Conservation (phyloP, 805 yeast genomes). For the Novakomyces olei region DNA sequence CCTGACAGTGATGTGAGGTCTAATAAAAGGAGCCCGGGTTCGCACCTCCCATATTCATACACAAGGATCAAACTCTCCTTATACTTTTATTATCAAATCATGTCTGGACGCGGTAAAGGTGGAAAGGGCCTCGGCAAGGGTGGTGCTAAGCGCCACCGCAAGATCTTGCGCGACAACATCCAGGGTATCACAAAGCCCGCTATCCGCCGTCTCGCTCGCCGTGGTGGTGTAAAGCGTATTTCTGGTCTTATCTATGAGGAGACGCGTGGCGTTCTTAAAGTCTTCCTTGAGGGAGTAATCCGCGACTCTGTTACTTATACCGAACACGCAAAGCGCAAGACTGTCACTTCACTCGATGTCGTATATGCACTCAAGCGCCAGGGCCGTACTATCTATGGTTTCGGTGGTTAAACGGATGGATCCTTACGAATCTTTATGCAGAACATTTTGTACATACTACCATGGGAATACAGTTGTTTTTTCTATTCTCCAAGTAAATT, state of each 20-base stretch:
- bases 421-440: not conserved
- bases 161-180: constrained; percentile 51
- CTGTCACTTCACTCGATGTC: constrained; percentile 48
- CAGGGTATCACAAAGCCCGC: constrained; percentile 59
- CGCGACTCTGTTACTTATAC: constrained; percentile 55
- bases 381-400: constrained; percentile 56
- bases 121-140: constrained; percentile 7
- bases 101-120: constrained; percentile 7
- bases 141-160: constrained; percentile 48
- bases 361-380: constrained; percentile 56
- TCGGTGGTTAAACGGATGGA: constrained; percentile 35
- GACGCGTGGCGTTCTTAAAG: constrained; percentile 46
- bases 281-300: constrained; percentile 47
- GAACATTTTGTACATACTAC: not conserved
- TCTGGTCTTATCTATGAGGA: constrained; percentile 52
- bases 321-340: constrained; percentile 58
- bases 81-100: not conserved
- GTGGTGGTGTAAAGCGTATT: constrained; percentile 62
- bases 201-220: constrained; percentile 55
- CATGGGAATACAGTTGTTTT: not conserved
- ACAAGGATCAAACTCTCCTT: too few relatives aligned
- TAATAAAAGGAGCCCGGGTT: too few relatives aligned
- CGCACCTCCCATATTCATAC: too few relatives aligned
- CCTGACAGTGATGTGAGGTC: too few relatives aligned
- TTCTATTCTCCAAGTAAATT: not conserved